phyloP scores from a whole-genome alignment of 148 eudicot species.

The Limonium bicolor region DNA sequence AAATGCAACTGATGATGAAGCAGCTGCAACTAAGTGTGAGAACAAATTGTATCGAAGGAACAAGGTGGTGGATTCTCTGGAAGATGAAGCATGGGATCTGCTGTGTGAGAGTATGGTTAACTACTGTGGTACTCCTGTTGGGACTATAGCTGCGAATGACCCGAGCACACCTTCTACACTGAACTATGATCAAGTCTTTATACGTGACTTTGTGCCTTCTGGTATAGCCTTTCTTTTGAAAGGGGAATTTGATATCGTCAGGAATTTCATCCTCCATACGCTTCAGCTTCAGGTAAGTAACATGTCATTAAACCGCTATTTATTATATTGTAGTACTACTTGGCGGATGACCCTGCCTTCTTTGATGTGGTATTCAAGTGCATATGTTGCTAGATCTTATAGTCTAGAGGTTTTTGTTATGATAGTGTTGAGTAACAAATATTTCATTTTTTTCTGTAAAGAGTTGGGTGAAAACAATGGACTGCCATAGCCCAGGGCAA shows the following conservation, averaged over 20 bases:
- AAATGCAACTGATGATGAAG: too few relatives aligned
- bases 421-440: too few relatives aligned
- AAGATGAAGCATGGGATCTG: constrained; percentile 55
- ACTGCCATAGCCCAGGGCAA: constrained; percentile 53
- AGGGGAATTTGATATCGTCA: constrained; percentile 37
- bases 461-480: constrained; percentile 60
- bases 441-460: constrained; percentile 12
- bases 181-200: constrained; percentile 57
- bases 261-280: constrained; percentile 39
- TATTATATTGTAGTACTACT: too few relatives aligned
- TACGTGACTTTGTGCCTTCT: constrained; percentile 40
- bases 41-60: too few relatives aligned
- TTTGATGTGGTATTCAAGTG: too few relatives aligned
- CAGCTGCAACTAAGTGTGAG: too few relatives aligned
- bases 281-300: constrained; percentile 36
- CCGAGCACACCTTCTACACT: constrained; percentile 25
- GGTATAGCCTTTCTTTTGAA: constrained; percentile 41
- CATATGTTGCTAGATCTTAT: too few relatives aligned
- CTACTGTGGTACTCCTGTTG: constrained; percentile 58
- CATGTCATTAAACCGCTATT: too few relatives aligned
- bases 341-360: too few relatives aligned
- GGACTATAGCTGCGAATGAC: constrained; percentile 67
- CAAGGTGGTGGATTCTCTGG: constrained; percentile 24
- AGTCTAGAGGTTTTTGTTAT: too few relatives aligned
- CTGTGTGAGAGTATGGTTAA: constrained; percentile 40